These are phyloP conservation scores for Blastobotrys petasosporus DNA, from an alignment of 1,139 yeast genomes.

Conservation along the genomic window DNA sequence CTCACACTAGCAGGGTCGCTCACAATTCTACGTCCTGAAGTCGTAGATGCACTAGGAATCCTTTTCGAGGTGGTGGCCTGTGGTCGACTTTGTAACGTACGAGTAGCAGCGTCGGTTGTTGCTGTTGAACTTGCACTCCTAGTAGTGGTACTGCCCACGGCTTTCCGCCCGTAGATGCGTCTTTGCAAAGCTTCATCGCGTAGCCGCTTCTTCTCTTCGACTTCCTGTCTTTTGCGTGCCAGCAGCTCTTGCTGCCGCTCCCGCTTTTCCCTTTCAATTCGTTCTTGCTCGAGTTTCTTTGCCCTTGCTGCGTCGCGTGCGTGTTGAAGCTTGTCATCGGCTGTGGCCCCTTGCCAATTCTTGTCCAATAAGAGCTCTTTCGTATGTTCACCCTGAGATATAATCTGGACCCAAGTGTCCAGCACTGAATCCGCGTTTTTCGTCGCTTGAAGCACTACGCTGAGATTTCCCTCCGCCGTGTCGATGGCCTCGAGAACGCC, in stretches of 20 bases:
- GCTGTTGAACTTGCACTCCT: too few relatives aligned
- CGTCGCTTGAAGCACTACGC: constrained; percentile 24
- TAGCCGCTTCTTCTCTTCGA: constrained; percentile 18
- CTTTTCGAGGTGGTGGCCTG: too few relatives aligned
- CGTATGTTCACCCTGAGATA: constrained; percentile 35
- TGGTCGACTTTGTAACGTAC: too few relatives aligned
- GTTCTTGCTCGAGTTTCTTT: constrained; percentile 22
- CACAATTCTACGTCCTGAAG: too few relatives aligned
- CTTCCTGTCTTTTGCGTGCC: constrained; percentile 17
- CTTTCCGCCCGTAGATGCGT: constrained; percentile 23
- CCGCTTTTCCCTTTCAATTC: constrained; percentile 17
- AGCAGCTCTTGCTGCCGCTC: constrained; percentile 19
- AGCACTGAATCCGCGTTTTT: constrained; percentile 31
- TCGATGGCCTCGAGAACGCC: constrained; percentile 22
- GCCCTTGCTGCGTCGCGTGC: constrained; percentile 20
- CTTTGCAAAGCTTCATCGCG: constrained; percentile 20
- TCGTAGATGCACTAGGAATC: too few relatives aligned
- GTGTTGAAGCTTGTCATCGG: constrained; percentile 25
- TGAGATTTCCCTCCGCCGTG: constrained; percentile 23
- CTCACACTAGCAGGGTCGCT: too few relatives aligned
- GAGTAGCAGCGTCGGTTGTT: too few relatives aligned
- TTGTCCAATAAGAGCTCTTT: constrained; percentile 28
- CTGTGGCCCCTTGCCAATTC: constrained; percentile 32
- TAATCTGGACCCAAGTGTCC: constrained; percentile 32
- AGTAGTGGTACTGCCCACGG: background rate